A percentile compares a stretch with the other conserved stretches of the same genome.
Evolutionary conservation across 2,329 filamentous ascomycete genomes (phyloP).

Genomic region (Talaromyces marneffei): DNA sequence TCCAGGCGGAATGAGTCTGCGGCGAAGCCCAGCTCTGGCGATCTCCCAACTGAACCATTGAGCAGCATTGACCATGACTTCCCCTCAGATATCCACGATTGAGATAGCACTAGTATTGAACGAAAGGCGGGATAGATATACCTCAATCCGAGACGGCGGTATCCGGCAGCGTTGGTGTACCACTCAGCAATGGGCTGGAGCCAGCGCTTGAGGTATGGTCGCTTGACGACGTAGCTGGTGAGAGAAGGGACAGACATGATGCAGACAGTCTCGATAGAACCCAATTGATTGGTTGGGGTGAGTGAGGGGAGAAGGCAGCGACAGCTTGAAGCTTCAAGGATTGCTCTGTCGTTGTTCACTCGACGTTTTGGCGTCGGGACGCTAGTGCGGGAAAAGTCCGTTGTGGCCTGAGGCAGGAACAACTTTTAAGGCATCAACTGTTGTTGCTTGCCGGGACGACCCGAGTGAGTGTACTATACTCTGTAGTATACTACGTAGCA

Average conservation of each 20-base stretch:
- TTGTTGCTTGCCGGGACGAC: slow-evolving; percentile 4
- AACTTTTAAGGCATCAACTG: background rate
- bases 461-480: background rate
- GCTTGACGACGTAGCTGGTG: slow-evolving; percentile 70
- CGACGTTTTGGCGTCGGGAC: slow-evolving; percentile 9
- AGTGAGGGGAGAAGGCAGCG: slow-evolving; percentile 22
- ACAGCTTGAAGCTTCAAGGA: slow-evolving; percentile 8
- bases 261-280: slow-evolving; percentile 18
- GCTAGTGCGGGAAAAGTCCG: slow-evolving; percentile 12
- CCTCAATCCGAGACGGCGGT: slow-evolving; percentile 88
- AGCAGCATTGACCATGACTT: background rate
- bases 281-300: slow-evolving; percentile 26
- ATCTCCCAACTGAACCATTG: background rate
- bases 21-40: background rate
- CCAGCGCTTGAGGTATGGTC: slow-evolving; percentile 76
- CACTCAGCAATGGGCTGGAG: slow-evolving; percentile 78
- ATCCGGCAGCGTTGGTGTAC: slow-evolving; percentile 85
- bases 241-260: slow-evolving; percentile 67
- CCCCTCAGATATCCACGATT: background rate
- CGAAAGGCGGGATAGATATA: slow-evolving; percentile 44
- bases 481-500: too few species aligned
- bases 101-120: background rate
- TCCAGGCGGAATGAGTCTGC: background rate
- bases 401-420: slow-evolving; percentile 12
- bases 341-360: slow-evolving; percentile 10